These are phyloP conservation scores for Trametes hirsuta DNA, from an alignment of 1,284 basidiomycete genomes.

Conservation along the genomic window DNA sequence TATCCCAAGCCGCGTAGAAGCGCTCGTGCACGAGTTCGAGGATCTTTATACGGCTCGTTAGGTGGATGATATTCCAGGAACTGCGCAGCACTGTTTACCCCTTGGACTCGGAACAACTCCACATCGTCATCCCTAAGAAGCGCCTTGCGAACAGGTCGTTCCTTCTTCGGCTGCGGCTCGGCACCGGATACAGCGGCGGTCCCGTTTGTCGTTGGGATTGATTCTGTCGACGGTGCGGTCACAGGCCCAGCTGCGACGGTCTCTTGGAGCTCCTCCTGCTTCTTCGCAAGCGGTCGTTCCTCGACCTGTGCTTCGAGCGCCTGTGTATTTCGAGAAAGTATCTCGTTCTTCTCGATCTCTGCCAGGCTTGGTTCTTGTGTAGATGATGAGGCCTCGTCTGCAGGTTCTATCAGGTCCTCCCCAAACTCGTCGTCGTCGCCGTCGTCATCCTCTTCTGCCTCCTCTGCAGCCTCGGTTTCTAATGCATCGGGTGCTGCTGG, in stretches of 20 bases:
- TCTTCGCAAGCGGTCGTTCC: slow-evolving; percentile 85
- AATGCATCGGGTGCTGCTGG: background rate
- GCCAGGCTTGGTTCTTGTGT: slow-evolving; percentile 42
- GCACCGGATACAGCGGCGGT: slow-evolving; percentile 5
- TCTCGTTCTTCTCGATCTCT: slow-evolving; percentile 53
- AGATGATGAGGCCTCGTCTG: slow-evolving; percentile 14
- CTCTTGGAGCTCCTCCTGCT: slow-evolving; percentile 78
- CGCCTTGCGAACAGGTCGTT: slow-evolving; percentile 62
- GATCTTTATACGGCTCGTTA: slow-evolving; percentile 50
- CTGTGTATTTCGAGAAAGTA: slow-evolving; percentile 66
- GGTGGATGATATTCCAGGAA: background rate
- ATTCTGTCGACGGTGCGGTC: slow-evolving; percentile 12
- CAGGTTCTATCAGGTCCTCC: slow-evolving; percentile 9
- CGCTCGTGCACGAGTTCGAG: slow-evolving; percentile 75
- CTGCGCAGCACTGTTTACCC: slow-evolving; percentile 48
- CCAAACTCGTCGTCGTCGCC: slow-evolving; percentile 13
- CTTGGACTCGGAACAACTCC: slow-evolving; percentile 81
- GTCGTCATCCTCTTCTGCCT: slow-evolving; percentile 17
- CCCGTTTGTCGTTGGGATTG: slow-evolving; percentile 18
- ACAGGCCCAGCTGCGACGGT: slow-evolving; percentile 29
- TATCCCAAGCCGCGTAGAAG: slow-evolving; percentile 75
- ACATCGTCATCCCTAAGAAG: slow-evolving; percentile 86
- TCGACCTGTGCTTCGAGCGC: slow-evolving; percentile 85
- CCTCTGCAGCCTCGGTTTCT: slow-evolving; percentile 8
- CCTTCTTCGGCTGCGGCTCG: slow-evolving; percentile 32